Evolutionary conservation across 1,284 basidiomycete genomes (phyloP).

Genomic region (Ustilago vetiveriae): DNA sequence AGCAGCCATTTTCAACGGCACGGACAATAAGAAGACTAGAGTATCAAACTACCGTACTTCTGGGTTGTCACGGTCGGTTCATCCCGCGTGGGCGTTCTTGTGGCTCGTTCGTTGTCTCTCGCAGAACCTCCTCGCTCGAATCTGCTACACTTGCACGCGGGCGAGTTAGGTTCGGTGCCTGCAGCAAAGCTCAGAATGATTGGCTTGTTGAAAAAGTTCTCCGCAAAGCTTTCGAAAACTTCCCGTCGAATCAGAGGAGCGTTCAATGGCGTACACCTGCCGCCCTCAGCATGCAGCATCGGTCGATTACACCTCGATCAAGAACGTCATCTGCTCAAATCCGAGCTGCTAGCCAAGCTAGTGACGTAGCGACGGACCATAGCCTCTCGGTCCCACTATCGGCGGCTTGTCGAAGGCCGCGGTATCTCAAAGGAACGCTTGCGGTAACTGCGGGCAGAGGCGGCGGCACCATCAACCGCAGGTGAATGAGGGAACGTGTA

Average conservation of each 20-base stretch:
- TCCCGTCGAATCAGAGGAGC: no score
- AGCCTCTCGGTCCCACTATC: conserved; percentile 8
- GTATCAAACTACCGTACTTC: neutral
- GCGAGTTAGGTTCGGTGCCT: no score
- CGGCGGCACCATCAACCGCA: conserved; percentile 13
- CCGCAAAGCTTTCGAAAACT: no score
- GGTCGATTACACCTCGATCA: neutral
- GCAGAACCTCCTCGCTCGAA: neutral
- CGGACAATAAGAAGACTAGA: neutral
- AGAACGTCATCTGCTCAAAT: neutral
- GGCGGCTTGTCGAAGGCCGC: conserved; percentile 19
- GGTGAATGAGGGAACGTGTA: conserved; percentile 19
- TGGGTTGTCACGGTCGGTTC: conserved; percentile 10
- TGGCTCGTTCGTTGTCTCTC: neutral
- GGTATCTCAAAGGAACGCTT: conserved; percentile 7
- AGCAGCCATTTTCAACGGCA: no score
- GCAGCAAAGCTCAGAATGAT: no score
- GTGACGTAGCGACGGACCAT: conserved; percentile 2
- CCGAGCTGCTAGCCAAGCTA: no score
- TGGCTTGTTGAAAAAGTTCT: no score
- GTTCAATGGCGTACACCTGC: no score
- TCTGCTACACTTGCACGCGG: no score
- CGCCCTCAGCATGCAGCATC: no score
- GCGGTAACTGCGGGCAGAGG: conserved; percentile 18
- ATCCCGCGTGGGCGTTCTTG: neutral